These are phyloP conservation scores for Globisporangium iwayamae DNA, from an alignment of 352 stramenopile genomes.

Conservation along the genomic window DNA sequence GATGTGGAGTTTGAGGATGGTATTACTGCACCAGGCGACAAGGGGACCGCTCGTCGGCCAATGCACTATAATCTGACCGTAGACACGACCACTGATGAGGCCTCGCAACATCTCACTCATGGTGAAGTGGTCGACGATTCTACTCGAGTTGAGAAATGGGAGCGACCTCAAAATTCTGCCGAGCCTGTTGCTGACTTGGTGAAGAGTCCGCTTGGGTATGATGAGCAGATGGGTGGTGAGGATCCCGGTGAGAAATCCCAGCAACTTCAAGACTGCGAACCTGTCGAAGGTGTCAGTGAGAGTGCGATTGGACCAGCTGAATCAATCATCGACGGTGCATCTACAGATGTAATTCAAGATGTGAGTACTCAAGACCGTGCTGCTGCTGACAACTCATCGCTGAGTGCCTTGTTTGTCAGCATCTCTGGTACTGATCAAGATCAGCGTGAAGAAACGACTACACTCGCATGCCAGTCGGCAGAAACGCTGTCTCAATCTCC, in stretches of 20 bases:
- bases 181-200: not conserved
- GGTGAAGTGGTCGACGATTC: not conserved
- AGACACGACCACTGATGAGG: not conserved
- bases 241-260: not conserved
- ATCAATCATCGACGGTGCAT: not conserved
- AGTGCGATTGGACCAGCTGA: not conserved
- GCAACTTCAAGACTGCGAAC: conserved; percentile 1
- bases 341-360: not conserved
- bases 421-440: not conserved
- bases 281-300: not conserved
- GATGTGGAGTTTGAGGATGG: not conserved
- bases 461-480: not conserved
- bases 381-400: not conserved
- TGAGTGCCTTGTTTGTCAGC: not conserved
- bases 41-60: not conserved
- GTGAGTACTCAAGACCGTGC: not conserved
- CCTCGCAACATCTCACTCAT: not conserved
- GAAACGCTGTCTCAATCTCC: too few relatives aligned
- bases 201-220: not conserved
- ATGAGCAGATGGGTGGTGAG: not conserved
- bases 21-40: not conserved
- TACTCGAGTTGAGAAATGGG: not conserved
- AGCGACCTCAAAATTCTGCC: not conserved
- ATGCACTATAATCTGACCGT: not conserved
- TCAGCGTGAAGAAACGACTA: not conserved